These are phyloP conservation scores for Austroboletus niveus DNA, from an alignment of 1,284 basidiomycete genomes.

Conservation along the genomic window DNA sequence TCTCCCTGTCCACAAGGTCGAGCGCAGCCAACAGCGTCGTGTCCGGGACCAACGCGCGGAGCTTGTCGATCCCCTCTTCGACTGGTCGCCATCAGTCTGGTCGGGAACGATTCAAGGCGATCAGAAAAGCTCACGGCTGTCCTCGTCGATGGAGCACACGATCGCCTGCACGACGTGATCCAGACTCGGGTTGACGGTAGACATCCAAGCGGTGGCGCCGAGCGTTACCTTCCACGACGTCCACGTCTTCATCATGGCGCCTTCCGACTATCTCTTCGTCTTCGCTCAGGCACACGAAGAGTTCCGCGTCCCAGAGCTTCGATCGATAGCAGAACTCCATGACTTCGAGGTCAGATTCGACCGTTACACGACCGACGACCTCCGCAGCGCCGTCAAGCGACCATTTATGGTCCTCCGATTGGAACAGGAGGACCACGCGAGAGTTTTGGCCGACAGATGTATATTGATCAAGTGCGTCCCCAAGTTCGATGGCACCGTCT, in stretches of 20 bases:
- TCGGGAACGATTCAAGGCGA: background rate
- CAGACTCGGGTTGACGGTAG: slow-evolving; percentile 15
- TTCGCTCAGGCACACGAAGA: slow-evolving; percentile 80
- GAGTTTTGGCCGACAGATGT: slow-evolving; percentile 73
- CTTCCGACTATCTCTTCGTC: slow-evolving; percentile 61
- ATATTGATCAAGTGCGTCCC: slow-evolving; percentile 76
- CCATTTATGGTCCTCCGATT: slow-evolving; percentile 78
- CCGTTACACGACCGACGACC: slow-evolving; percentile 30
- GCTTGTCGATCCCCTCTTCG: slow-evolving; percentile 52
- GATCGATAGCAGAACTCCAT: slow-evolving; percentile 67
- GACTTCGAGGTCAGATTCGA: slow-evolving; percentile 51
- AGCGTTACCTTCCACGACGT: no score
- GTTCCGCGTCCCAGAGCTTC: slow-evolving; percentile 80
- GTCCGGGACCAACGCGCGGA: slow-evolving; percentile 60
- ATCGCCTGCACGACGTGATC: slow-evolving; percentile 29
- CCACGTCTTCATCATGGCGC: slow-evolving; percentile 19
- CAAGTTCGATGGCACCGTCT: background rate
- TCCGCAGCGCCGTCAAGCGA: slow-evolving; percentile 47
- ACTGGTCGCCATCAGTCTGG: slow-evolving; percentile 40
- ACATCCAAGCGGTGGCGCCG: slow-evolving; percentile 17
- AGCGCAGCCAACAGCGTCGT: slow-evolving; percentile 61
- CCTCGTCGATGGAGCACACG: slow-evolving; percentile 29
- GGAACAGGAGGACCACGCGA: slow-evolving; percentile 71
- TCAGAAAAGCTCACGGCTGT: slow-evolving; percentile 23
- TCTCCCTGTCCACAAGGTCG: slow-evolving; percentile 66